Percentiles rank a stretch among this genome's conserved stretches.
phyloP scores from a whole-genome alignment of 495 filamentous ascomycete species.

The Penicillium cosmopolitanum region DNA sequence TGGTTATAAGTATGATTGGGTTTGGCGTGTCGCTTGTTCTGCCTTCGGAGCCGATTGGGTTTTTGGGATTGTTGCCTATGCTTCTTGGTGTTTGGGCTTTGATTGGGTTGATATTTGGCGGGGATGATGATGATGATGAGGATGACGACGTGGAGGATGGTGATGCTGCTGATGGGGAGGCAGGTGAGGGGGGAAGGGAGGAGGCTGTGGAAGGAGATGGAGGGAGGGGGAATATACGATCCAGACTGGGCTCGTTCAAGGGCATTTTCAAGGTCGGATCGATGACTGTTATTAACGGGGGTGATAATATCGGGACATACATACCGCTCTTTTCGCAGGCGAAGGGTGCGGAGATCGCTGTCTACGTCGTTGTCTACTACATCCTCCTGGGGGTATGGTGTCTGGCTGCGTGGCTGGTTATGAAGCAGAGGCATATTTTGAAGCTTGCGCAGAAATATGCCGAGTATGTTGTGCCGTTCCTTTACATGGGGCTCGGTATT shows the following conservation, averaged over 20 bases:
- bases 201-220: too few species aligned
- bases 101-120: background rate
- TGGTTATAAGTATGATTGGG: constrained; percentile 12
- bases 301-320: constrained; percentile 14
- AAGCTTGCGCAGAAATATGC: constrained; percentile 11
- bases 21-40: constrained; percentile 10
- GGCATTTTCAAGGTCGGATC: constrained; percentile 7
- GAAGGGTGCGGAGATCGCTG: constrained; percentile 7
- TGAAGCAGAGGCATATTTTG: constrained; percentile 11
- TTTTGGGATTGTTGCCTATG: constrained; percentile 7
- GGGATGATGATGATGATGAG: background rate
- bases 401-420: constrained; percentile 5
- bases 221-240: too few species aligned
- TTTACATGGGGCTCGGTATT: constrained; percentile 9
- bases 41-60: constrained; percentile 14
- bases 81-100: constrained; percentile 9
- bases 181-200: background rate
- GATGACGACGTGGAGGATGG: background rate
- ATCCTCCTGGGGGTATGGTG: constrained; percentile 8
- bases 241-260: background rate
- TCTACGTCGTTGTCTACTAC: constrained; percentile 12
- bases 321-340: constrained; percentile 15
- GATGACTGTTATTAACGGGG: constrained; percentile 11
- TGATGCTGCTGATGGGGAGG: background rate
- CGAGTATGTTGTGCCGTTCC: constrained; percentile 8